Conservation (phyloP, 768 basidiomycete genomes). For the Xerocomellus chrysenteron region DNA sequence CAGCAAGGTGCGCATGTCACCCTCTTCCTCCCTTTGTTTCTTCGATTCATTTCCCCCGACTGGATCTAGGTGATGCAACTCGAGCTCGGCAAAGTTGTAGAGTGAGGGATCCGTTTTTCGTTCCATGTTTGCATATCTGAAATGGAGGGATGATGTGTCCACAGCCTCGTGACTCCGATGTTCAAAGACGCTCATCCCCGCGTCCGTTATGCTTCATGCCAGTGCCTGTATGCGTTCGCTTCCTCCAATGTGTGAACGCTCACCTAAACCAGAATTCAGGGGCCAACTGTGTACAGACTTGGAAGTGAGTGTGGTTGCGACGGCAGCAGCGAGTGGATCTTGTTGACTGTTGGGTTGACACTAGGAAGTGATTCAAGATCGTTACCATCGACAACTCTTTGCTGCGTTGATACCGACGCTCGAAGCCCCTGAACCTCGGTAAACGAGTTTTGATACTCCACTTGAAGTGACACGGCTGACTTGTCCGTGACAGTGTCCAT, state of each 20-base stretch:
- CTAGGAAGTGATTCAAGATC: slow-evolving; percentile 73
- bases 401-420: slow-evolving; percentile 68
- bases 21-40: background rate
- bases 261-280: slow-evolving; percentile 35
- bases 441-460: slow-evolving; percentile 7
- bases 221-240: slow-evolving; percentile 62
- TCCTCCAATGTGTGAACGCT: background rate
- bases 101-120: slow-evolving; percentile 45
- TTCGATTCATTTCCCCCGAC: background rate
- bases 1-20: slow-evolving; percentile 46
- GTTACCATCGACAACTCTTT: slow-evolving; percentile 68
- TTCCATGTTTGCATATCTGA: background rate
- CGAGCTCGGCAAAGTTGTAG: slow-evolving; percentile 78
- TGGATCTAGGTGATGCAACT: slow-evolving; percentile 66
- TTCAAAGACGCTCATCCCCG: slow-evolving; percentile 78
- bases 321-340: background rate
- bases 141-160: background rate
- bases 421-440: slow-evolving; percentile 75
- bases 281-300: slow-evolving; percentile 90
- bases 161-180: slow-evolving; percentile 72
- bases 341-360: background rate
- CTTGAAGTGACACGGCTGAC: background rate
- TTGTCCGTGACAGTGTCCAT: slow-evolving; percentile 57
- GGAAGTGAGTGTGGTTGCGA: slow-evolving; percentile 49
- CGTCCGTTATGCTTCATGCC: slow-evolving; percentile 75